Evolutionary conservation across 768 basidiomycete genomes (phyloP), one percentile per base, ranked within the genome.

Genomic region (Multifurca ochricompacta): DNA sequence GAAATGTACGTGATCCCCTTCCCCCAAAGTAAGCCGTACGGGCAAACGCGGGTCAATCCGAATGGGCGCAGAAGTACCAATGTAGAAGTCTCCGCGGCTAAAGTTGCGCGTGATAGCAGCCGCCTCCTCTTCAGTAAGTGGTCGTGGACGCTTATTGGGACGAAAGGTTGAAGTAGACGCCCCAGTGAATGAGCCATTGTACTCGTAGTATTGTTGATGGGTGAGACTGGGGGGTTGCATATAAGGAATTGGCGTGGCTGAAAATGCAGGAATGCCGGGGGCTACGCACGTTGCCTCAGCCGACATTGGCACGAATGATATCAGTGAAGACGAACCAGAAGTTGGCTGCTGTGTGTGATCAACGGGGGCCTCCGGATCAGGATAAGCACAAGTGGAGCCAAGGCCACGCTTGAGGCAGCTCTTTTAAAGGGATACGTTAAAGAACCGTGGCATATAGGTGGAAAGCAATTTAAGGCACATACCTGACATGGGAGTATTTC

Each of bases 401-500:
- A 88, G 73, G 18, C 87, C 87, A 50, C 87, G 80, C 70, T 90
- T 90, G 65, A 90, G 75, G 63, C 87, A 90, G 67, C 83, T 87
- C 87, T 89, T n/a, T n/a, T 68, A 30, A 48, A 21, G 47, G 25
- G 23, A 40, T 23, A 31, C 31, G n/a, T 36, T 40, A 28, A 37
- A n/a, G 37, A n/a, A 44, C 32, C 21, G 21, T 37, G 45, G 31
- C 28, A 56, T 41, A 52, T 19, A 56, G 34, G 39, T 18, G 48
- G 11, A 58, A 64, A 31, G 42, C 25, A 18, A 23, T 19, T 13
- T 21, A 53, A 47, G 40, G 13, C 25, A 61, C 69, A 10, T 59
- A 85, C 86, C 80, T 88, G 87, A 69, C 87, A 90, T 7, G 87
- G 87, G 18, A 90, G 75, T 31, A 80, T 81, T 69, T 90, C 87